phyloP scores from a whole-genome alignment of 2,329 filamentous ascomycete genomes.

The Calonectria pauciramosa region DNA sequence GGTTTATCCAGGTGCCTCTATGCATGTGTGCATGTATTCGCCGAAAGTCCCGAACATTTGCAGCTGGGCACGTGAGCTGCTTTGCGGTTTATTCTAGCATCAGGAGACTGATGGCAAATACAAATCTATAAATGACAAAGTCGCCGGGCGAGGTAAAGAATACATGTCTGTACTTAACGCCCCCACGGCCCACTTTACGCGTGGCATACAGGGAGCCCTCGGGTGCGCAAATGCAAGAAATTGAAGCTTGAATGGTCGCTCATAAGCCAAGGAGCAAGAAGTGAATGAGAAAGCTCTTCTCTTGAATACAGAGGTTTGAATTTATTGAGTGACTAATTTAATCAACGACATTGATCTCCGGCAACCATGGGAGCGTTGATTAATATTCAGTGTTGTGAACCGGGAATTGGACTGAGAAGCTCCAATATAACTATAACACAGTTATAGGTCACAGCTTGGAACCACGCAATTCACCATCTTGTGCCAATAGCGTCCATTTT shows the following conservation, averaged over 20 bases:
- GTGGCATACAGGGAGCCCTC: conserved; percentile 28
- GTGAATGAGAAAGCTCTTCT: conserved; percentile 11
- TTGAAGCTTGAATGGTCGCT: conserved; percentile 2
- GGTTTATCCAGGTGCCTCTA: not conserved
- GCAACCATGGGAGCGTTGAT: not conserved
- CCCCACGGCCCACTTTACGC: conserved; percentile 35
- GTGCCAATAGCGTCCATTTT: not conserved
- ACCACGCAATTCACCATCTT: not conserved
- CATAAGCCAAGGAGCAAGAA: not conserved
- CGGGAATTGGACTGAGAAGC: not conserved
- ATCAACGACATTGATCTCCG: not conserved
- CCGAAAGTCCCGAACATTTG: not conserved
- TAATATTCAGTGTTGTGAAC: not conserved
- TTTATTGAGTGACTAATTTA: not conserved
- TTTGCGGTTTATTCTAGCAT: not conserved
- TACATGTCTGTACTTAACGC: conserved; percentile 5
- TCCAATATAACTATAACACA: not conserved
- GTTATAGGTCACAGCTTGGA: not conserved
- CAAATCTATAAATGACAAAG: not conserved
- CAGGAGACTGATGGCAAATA: not conserved
- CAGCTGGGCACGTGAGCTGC: not conserved
- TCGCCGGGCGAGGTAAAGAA: not conserved
- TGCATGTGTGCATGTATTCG: not conserved
- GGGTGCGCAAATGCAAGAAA: conserved; percentile 7
- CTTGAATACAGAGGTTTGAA: conserved; percentile 12